These are phyloP conservation scores for Rhamnella rubrinervis DNA, from an alignment of 331 rosid species.

Conservation along the genomic window DNA sequence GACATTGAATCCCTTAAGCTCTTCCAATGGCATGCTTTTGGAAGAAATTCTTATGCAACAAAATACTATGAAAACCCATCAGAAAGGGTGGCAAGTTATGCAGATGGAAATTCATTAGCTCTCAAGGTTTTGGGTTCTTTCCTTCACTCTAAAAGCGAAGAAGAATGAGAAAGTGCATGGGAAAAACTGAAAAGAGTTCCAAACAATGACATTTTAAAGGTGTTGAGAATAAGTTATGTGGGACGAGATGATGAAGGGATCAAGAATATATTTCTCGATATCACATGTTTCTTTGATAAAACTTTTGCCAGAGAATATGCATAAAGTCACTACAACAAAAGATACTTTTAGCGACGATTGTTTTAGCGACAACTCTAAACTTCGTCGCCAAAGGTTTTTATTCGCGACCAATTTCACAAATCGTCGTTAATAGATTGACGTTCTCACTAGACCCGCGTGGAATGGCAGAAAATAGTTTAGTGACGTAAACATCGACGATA, in stretches of 20 bases:
- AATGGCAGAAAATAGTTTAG: no score
- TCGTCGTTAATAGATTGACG: no score
- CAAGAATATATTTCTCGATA: not conserved
- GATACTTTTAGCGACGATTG: no score
- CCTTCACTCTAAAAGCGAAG: not conserved
- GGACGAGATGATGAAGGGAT: not conserved
- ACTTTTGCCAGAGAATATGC: not conserved
- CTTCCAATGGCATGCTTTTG: not conserved
- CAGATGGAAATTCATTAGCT: not conserved
- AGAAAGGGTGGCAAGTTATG: not conserved
- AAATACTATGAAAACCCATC: not conserved
- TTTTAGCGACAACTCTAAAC: no score
- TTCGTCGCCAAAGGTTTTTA: no score
- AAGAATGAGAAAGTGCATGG: not conserved
- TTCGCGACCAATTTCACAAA: no score
- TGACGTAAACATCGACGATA: no score
- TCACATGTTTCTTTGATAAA: not conserved
- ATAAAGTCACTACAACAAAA: no score
- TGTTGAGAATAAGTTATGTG: not conserved
- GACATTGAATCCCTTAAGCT: not conserved
- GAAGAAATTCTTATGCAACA: not conserved
- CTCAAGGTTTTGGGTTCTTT: constrained; percentile 1
- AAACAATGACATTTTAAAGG: not conserved
- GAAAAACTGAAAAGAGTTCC: not conserved
- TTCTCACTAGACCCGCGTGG: no score